Evolutionary conservation across 352 stramenopile genomes (phyloP), one percentile per base, ranked within the genome.

Genomic region (Bremia lactucae): DNA sequence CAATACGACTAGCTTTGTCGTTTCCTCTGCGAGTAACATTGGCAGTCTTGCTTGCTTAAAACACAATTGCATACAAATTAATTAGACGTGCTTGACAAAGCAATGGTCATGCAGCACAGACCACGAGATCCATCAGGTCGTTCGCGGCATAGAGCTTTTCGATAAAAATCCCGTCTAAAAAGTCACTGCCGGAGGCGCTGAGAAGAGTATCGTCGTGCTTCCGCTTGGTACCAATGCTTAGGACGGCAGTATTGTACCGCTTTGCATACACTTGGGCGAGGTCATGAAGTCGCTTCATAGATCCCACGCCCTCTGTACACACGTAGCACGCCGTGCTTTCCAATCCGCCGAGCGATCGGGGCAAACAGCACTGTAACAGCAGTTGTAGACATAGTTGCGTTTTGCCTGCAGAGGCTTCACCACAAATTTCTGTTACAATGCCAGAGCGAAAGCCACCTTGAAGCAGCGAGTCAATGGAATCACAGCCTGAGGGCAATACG

Each of bases 351-450:
- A 81, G 39, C 7, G 47, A 43, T 16, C 29, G 14, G 1, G 74
- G 69, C 13, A 89, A 49, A 41, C 68, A 65, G 47, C 69, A 75
- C 36, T 85, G 76, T 15, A 91, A 52, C 20, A 91, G 49, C 14
- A 91, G 44, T 45, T 91, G 79, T 28, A 91, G 51, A 52, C 68
- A 76, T 36, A 91, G 33, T 43, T 91, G 79, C 22, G 79, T 89
- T 58, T 92, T 92, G 34, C 79, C 79, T 0, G 73, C 74, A 0
- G 67, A 79, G 19, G 79, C 76, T 42, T 82, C 69, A 26, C 79
- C 79, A 46, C 72, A 86, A 14, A 92, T 52, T 47, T 92, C 79
- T 2, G 74, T 82, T 23, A 92, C 16, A 4, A 89, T 44, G 2
- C 76, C 76, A 11, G 52, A 71, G 7, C 71, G 73, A 31, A 92